Evolutionary conservation across 1,284 basidiomycete genomes (phyloP).

Genomic region (Trametes hirsuta): DNA sequence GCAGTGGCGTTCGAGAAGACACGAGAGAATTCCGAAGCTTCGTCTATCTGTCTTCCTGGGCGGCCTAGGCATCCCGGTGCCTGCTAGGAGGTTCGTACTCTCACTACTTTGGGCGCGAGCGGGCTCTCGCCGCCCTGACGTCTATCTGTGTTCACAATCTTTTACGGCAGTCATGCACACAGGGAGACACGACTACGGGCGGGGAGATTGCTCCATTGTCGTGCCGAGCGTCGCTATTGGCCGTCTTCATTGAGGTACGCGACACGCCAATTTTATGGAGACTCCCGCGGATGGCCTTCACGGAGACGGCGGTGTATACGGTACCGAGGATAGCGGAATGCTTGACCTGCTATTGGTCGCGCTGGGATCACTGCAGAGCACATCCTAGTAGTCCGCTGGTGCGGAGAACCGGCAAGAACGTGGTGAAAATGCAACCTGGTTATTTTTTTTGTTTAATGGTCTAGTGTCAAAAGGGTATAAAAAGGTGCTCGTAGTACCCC

Average conservation of each 20-base stretch:
- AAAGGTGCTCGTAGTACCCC: neutral
- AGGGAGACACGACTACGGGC: neutral
- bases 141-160: constrained; percentile 1
- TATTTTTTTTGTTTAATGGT: neutral
- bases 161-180: constrained; percentile 5
- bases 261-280: constrained; percentile 17
- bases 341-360: constrained; percentile 7
- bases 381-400: neutral
- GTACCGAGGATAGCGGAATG: constrained; percentile 5
- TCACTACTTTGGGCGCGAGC: neutral
- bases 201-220: neutral
- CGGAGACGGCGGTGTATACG: neutral
- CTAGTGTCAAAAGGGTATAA: constrained; percentile 8
- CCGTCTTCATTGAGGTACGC: neutral
- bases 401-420: neutral
- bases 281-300: neutral
- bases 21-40: neutral
- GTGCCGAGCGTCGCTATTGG: neutral
- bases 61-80: neutral
- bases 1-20: neutral
- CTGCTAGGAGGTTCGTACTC: constrained; percentile 3
- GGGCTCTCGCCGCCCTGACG: neutral
- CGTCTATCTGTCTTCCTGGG: neutral
- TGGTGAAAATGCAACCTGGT: neutral
- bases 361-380: neutral